Evolutionary conservation across 257 asterid genomes (phyloP), one percentile per base, ranked within the genome.

Genomic region (Henckelia pumila): DNA sequence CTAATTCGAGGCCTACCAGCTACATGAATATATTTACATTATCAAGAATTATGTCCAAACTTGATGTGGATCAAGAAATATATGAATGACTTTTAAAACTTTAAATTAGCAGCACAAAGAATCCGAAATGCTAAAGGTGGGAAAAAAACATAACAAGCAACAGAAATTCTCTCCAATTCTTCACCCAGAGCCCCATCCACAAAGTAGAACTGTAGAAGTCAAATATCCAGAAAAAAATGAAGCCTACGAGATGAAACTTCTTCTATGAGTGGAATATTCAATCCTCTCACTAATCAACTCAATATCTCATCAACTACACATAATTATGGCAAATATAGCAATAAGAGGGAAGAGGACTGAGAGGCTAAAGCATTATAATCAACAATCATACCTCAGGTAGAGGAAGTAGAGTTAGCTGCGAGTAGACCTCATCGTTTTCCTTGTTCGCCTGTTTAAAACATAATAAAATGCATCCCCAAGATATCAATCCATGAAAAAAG

Each of bases 341-440:
- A 47, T 16, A 1, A 47, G 20, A 47, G 21, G 21, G 55, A 47
- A 17, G 55, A 8, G 8, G 55, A 5, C n/a, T 20, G 8, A 47
- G 55, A 16, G 14, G 44, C 44, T 35, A 35, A 35, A 35, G 44
- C 14, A 17, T 35, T 11, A 40, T 52, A 49, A 71, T 59, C 25
- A 53, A 66, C 55, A 68, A 52, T 40, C 70, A 33, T 84, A 94
- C 99, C 93, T 91, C 96, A 40, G 88, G 76, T 14, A 86, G 69
- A 76, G 98, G 98, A 40, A 87, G 91, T 33, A 94, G 85, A 66
- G 82, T 84, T 59, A 94, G 89, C 87, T 85, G 96, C 37, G 95
- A 89, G 71, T 85, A 91, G 56, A 94, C 98, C 87, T 94, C 99
- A 79, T 94, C 99, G 75, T 88, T 94, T 79, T 94, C 97, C 88